phyloP scores from a whole-genome alignment of 1,139 yeast genomes.

The Sugiyamaella pinicola region DNA sequence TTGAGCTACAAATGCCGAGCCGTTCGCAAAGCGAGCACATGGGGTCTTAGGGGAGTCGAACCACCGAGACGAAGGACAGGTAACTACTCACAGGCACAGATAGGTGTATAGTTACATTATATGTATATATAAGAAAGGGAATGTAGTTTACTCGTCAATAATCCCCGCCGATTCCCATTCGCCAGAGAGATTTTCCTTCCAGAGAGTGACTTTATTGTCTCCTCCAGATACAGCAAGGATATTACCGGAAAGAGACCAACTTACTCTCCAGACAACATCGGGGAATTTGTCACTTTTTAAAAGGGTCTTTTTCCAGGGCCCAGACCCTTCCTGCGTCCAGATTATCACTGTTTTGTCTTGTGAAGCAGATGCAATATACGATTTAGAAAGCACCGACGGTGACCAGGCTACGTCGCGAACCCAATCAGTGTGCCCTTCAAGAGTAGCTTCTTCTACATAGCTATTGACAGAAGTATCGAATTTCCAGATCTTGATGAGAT shows the following conservation, averaged over 20 bases:
- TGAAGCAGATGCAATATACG: conserved; percentile 96
- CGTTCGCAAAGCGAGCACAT: too few species aligned
- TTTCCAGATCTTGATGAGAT: conserved; percentile 89
- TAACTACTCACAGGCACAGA: not conserved
- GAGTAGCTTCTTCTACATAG: conserved; percentile 71
- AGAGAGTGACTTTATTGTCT: conserved; percentile 90
- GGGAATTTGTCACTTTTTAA: conserved; percentile 84
- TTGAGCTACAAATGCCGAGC: too few species aligned
- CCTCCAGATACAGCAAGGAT: conserved; percentile 95
- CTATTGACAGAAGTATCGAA: conserved; percentile 58
- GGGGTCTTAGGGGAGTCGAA: too few species aligned
- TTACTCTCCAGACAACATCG: conserved; percentile 97
- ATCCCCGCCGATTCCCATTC: conserved; percentile 97
- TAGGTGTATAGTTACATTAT: conserved; percentile 3
- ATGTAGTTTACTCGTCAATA: conserved; percentile 62
- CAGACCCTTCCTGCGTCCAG: conserved; percentile 81
- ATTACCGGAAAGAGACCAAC: conserved; percentile 96
- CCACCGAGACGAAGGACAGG: not conserved
- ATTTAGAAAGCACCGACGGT: conserved; percentile 80
- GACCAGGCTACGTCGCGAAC: conserved; percentile 99
- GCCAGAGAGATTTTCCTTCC: conserved; percentile 94
- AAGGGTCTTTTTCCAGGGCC: conserved; percentile 73
- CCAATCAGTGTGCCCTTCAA: conserved; percentile 96
- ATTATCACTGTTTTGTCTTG: conserved; percentile 94
- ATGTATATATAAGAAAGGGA: not conserved